phyloP scores from a whole-genome alignment of 1,284 basidiomycete genomes.

The Ustilago shanxiensis region DNA sequence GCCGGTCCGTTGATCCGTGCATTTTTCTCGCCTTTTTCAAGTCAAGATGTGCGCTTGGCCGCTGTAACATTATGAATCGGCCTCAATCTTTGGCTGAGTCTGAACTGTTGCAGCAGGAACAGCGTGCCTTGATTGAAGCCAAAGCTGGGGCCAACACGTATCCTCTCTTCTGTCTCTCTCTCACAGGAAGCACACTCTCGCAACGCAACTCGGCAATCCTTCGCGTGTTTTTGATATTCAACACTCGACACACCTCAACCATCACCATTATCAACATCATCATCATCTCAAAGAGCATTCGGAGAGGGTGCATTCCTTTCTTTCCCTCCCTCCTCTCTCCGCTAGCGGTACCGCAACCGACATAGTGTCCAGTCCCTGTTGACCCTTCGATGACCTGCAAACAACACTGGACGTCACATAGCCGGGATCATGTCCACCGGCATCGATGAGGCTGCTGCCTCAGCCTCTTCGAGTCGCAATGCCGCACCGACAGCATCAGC shows the following conservation, averaged over 20 bases:
- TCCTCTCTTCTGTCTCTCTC: no score
- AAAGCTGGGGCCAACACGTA: no score
- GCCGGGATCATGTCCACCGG: conserved; percentile 20
- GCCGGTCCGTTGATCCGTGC: conserved; percentile 5
- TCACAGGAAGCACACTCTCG: background rate
- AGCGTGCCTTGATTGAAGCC: background rate
- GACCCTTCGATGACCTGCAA: conserved; percentile 19
- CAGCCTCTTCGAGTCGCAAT: conserved; percentile 21
- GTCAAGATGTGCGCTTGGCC: background rate
- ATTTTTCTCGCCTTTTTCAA: background rate
- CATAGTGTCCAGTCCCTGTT: background rate
- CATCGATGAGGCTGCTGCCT: conserved; percentile 14
- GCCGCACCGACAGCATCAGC: background rate
- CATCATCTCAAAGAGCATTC: no score
- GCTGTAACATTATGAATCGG: background rate
- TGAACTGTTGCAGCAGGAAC: no score
- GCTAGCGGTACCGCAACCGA: no score
- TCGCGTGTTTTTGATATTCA: background rate
- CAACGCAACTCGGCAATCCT: background rate
- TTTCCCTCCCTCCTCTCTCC: background rate
- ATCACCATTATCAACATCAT: no score
- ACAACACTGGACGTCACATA: conserved; percentile 9
- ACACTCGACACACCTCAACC: background rate
- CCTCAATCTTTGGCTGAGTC: background rate
- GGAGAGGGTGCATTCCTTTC: background rate